A percentile compares a stretch with the other conserved stretches of the same genome.
phyloP scores from a whole-genome alignment of 139 green algal genomes.

The Coelastrella sp. region DNA sequence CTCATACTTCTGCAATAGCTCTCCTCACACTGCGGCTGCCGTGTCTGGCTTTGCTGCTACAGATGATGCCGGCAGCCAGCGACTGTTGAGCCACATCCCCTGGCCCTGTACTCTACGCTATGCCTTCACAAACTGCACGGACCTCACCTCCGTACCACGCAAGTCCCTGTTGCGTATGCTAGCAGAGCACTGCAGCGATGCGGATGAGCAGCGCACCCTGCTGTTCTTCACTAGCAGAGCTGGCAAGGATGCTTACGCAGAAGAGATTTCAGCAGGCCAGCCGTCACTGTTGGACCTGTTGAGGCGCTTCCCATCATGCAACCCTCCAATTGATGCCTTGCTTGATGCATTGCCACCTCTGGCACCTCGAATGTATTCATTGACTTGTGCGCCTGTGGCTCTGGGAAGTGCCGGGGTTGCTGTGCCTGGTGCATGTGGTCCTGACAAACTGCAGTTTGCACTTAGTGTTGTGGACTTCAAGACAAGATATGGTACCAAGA shows the following conservation, averaged over 20 bases:
- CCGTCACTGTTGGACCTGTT: slow-evolving; percentile 89
- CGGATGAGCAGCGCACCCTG: slow-evolving; percentile 70
- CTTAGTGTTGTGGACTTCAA: slow-evolving; percentile 83
- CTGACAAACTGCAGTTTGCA: slow-evolving; percentile 68
- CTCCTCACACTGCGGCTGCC: neutral
- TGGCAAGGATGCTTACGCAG: slow-evolving; percentile 67
- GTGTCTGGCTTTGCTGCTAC: neutral
- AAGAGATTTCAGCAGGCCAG: slow-evolving; percentile 70
- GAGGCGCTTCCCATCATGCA: slow-evolving; percentile 77
- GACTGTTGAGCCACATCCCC: slow-evolving; percentile 73
- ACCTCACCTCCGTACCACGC: slow-evolving; percentile 75
- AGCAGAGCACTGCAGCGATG: slow-evolving; percentile 84
- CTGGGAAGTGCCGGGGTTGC: slow-evolving; percentile 69
- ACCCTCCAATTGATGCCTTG: slow-evolving; percentile 80
- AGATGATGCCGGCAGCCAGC: neutral
- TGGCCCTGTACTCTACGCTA: slow-evolving; percentile 82
- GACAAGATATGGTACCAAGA: slow-evolving; percentile 59
- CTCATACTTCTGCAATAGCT: too few species aligned
- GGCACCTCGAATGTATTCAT: slow-evolving; percentile 87
- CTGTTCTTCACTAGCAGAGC: slow-evolving; percentile 71
- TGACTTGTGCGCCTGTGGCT: slow-evolving; percentile 68
- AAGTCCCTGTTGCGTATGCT: slow-evolving; percentile 90
- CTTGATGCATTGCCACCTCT: slow-evolving; percentile 87
- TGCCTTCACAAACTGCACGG: slow-evolving; percentile 68
- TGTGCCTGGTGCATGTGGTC: slow-evolving; percentile 12